These are phyloP conservation scores for Plasmodiophora brassicae DNA, from an alignment of 208 protist genomes.

Conservation along the genomic window DNA sequence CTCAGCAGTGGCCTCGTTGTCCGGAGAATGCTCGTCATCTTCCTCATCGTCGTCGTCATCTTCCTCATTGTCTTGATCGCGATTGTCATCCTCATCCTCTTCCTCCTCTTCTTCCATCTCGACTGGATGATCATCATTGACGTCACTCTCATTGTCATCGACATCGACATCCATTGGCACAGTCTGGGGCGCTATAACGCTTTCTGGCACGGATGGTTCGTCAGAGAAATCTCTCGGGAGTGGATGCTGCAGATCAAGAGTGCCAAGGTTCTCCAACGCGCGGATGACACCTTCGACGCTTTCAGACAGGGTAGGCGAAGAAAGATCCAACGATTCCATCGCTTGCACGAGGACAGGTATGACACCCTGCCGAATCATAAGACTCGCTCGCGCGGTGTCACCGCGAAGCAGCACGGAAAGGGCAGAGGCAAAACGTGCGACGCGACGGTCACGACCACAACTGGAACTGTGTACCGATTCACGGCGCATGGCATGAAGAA, in stretches of 20 bases:
- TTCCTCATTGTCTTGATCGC: not conserved
- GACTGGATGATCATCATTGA: not conserved
- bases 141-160: not conserved
- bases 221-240: not conserved
- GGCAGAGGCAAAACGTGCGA: not conserved
- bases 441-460: not conserved
- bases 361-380: not conserved
- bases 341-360: not conserved
- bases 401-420: not conserved
- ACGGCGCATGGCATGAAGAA: not conserved
- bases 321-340: not conserved
- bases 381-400: not conserved
- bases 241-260: not conserved
- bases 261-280: not conserved
- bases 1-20: not conserved
- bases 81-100: no score
- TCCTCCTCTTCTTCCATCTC: not conserved
- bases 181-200: not conserved
- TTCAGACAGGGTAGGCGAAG: not conserved
- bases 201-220: not conserved
- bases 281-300: not conserved
- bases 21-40: not conserved
- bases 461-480: no score
- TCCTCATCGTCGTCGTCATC: not conserved
- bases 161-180: not conserved